These are phyloP conservation scores for Alternaria conjuncta DNA, from an alignment of 2,329 filamentous ascomycete genomes.

Conservation along the genomic window DNA sequence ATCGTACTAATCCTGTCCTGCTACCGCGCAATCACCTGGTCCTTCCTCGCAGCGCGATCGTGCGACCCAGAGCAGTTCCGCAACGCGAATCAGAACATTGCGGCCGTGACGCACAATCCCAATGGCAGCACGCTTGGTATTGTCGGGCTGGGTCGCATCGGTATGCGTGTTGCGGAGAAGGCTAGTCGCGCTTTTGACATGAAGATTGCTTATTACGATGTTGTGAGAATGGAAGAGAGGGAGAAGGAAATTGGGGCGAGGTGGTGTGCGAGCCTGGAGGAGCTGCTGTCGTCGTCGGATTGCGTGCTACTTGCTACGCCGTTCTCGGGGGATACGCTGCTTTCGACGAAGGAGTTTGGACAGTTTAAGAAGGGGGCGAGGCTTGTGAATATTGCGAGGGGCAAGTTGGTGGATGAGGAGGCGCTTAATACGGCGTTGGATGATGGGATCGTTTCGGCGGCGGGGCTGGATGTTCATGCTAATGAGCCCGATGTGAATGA, in stretches of 20 bases:
- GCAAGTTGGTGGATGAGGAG: slow-evolving; percentile 69
- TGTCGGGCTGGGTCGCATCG: slow-evolving; percentile 70
- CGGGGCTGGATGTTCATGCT: slow-evolving; percentile 70
- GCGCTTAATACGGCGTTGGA: slow-evolving; percentile 67
- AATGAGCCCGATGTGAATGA: slow-evolving; percentile 64
- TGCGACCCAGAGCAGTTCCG: slow-evolving; percentile 57
- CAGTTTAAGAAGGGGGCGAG: slow-evolving; percentile 63
- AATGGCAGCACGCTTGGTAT: slow-evolving; percentile 67
- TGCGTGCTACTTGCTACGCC: slow-evolving; percentile 70
- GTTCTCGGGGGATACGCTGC: slow-evolving; percentile 56
- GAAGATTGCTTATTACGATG: slow-evolving; percentile 69
- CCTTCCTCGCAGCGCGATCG: slow-evolving; percentile 61
- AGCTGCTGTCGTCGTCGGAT: slow-evolving; percentile 62
- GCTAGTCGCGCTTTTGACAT: slow-evolving; percentile 67
- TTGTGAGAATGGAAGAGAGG: slow-evolving; percentile 57
- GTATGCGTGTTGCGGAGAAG: slow-evolving; percentile 62
- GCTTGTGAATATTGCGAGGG: slow-evolving; percentile 71
- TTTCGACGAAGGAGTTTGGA: slow-evolving; percentile 57
- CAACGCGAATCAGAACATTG: slow-evolving; percentile 66
- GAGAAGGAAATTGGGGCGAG: slow-evolving; percentile 60
- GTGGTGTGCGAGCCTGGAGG: slow-evolving; percentile 60
- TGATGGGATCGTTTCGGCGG: slow-evolving; percentile 56
- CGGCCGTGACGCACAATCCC: slow-evolving; percentile 68
- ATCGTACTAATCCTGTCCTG: slow-evolving; percentile 72
- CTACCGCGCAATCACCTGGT: slow-evolving; percentile 73